Conservation (phyloP, 257 asterid genomes). For the Thymus mandschuricus region DNA sequence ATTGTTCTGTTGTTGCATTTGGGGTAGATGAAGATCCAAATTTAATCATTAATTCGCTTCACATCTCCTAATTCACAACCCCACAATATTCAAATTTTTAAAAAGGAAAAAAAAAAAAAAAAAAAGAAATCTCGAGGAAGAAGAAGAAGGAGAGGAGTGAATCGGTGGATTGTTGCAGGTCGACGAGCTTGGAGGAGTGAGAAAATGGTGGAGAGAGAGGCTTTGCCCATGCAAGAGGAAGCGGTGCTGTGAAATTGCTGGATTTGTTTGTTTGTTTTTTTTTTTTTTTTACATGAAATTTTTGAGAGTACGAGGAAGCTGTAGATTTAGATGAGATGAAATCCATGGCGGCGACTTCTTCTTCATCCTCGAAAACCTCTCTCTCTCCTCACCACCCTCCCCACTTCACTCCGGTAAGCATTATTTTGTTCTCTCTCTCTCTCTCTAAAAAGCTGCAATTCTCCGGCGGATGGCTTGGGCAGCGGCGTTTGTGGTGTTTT, state of each 20-base stretch:
- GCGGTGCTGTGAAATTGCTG: conserved; percentile 7
- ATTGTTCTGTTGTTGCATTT: conserved; percentile 37
- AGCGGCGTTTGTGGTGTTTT: no score
- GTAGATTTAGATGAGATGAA: conserved; percentile 28
- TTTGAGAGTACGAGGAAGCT: not conserved
- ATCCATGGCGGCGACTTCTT: conserved; percentile 68
- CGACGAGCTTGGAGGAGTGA: not conserved
- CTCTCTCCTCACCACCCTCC: conserved; percentile 71
- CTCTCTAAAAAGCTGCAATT: not conserved
- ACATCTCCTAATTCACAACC: not conserved
- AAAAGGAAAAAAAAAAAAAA: not conserved
- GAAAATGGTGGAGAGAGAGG: conserved; percentile 35
- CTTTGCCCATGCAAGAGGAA: conserved; percentile 22
- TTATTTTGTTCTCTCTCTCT: not conserved
- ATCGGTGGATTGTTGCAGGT: conserved; percentile 34
- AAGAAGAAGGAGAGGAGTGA: not conserved
- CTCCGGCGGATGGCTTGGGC: no score
- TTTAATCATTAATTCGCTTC: not conserved
- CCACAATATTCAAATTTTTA: conserved; percentile 12
- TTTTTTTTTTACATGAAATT: not conserved
- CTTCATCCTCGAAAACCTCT: conserved; percentile 41
- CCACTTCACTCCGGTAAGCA: conserved; percentile 82
- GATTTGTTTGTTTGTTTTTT: not conserved
- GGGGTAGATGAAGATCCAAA: conserved; percentile 45
- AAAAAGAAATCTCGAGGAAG: not conserved